phyloP scores from a whole-genome alignment of 768 basidiomycete genomes.

The Trametes villosa region DNA sequence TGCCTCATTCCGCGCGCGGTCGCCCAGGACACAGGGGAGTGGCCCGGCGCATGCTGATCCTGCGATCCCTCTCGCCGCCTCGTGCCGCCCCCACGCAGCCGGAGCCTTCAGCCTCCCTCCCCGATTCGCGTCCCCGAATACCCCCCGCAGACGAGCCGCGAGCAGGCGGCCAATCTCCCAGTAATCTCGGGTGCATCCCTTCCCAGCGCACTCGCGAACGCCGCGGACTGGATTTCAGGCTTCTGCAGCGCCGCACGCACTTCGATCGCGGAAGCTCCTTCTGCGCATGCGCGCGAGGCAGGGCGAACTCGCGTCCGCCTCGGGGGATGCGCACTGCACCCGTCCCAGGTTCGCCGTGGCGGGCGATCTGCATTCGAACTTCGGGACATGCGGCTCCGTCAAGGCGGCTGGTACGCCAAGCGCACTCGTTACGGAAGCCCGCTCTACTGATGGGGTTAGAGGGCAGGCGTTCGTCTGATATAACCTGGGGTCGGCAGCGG shows the following conservation, averaged over 20 bases:
- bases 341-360: neutral
- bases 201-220: neutral
- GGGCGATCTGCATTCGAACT: slow-evolving; percentile 1
- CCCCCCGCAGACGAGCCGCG: neutral
- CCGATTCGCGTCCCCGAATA: neutral
- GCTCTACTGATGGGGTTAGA: slow-evolving; percentile 2
- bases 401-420: slow-evolving; percentile 1
- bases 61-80: neutral
- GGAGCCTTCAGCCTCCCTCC: slow-evolving; percentile 5
- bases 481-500: neutral
- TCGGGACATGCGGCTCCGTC: slow-evolving; percentile 6
- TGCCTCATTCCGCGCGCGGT: neutral
- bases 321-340: neutral
- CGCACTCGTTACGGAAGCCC: neutral
- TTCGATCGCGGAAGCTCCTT: neutral
- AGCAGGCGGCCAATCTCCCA: neutral
- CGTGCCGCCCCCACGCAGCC: neutral
- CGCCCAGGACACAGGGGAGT: neutral
- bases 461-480: neutral
- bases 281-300: neutral
- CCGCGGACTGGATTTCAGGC: slow-evolving; percentile 12
- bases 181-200: slow-evolving; percentile 2
- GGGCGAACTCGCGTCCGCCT: neutral
- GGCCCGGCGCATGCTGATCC: neutral
- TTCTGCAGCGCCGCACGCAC: neutral